phyloP scores from a whole-genome alignment of 345 rosid species.

The Chamaenerion angustifolium region DNA sequence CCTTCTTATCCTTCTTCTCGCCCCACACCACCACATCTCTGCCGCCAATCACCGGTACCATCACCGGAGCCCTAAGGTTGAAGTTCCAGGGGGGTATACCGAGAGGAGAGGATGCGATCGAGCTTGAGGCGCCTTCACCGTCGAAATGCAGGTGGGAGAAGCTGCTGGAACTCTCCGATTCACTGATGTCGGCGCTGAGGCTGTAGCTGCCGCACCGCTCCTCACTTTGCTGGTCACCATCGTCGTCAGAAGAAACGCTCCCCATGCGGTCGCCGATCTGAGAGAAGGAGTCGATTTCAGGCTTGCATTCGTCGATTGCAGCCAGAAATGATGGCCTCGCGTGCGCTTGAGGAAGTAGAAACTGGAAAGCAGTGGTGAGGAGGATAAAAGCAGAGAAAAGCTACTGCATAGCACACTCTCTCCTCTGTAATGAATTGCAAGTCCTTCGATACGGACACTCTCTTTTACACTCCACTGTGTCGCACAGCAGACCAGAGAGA shows the following conservation, averaged over 20 bases:
- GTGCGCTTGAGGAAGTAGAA: too few relatives aligned
- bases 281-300: too few relatives aligned
- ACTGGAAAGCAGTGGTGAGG: too few relatives aligned
- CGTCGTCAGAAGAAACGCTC: constrained; percentile 54
- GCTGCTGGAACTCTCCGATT: constrained; percentile 87
- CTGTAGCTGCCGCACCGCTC: constrained; percentile 79
- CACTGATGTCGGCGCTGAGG: constrained; percentile 90
- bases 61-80: constrained; percentile 28
- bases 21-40: constrained; percentile 27
- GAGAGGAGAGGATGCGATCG: constrained; percentile 53
- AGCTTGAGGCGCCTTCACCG: constrained; percentile 45
- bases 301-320: too few relatives aligned
- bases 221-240: constrained; percentile 40
- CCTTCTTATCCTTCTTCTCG: constrained; percentile 46
- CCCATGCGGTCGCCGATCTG: constrained; percentile 24
- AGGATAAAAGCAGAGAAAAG: too few relatives aligned
- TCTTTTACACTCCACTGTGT: too few relatives aligned
- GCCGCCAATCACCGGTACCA: constrained; percentile 18
- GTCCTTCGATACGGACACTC: too few relatives aligned
- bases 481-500: too few relatives aligned
- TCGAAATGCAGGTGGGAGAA: constrained; percentile 60
- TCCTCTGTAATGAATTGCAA: too few relatives aligned
- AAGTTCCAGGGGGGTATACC: constrained; percentile 18
- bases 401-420: too few relatives aligned
- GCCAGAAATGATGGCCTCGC: too few relatives aligned